Percentiles rank a stretch among this genome's conserved stretches.
Conservation (phyloP, 352 stramenopile genomes). For the Globisporangium takayamanum region DNA sequence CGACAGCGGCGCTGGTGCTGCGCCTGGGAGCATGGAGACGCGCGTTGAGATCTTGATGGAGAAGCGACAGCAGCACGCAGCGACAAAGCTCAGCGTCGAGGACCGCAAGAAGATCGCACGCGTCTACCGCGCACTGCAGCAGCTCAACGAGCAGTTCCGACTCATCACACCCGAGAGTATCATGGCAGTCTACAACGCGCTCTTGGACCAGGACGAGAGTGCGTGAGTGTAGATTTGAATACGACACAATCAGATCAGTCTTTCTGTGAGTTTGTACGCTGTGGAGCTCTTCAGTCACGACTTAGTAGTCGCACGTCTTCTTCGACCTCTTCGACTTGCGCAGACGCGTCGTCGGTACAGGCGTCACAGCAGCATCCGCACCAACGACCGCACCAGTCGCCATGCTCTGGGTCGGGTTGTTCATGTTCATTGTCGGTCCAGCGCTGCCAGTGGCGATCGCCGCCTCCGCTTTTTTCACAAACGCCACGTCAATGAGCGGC, state of each 20-base stretch:
- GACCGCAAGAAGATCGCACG: slow-evolving; percentile 83
- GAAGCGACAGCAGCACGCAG: slow-evolving; percentile 85
- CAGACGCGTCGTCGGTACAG: no score
- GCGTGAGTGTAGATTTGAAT: no score
- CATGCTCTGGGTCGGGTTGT: slow-evolving; percentile 2
- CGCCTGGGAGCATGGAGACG: slow-evolving; percentile 60
- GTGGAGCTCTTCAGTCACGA: no score
- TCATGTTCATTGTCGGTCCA: slow-evolving; percentile 5
- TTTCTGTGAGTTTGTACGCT: no score
- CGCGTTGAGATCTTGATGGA: slow-evolving; percentile 89
- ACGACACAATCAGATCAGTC: no score
- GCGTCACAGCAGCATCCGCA: no score
- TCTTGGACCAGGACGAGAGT: slow-evolving; percentile 22
- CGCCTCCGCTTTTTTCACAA: slow-evolving; percentile 19
- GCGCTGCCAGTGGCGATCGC: slow-evolving; percentile 6
- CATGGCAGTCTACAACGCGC: slow-evolving; percentile 73
- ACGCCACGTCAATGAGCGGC: slow-evolving; percentile 21
- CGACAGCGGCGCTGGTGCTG: slow-evolving; percentile 32
- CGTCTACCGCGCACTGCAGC: slow-evolving; percentile 86
- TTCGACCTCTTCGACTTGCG: no score
- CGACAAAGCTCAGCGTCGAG: slow-evolving; percentile 60
- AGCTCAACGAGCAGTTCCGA: slow-evolving; percentile 85
- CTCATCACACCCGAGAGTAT: slow-evolving; percentile 91
- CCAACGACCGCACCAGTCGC: no score
- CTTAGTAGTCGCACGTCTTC: no score